Base-by-base conservation (phyloP, 1,284 basidiomycete genomes). In the Paramarasmius palmivorus region DNA sequence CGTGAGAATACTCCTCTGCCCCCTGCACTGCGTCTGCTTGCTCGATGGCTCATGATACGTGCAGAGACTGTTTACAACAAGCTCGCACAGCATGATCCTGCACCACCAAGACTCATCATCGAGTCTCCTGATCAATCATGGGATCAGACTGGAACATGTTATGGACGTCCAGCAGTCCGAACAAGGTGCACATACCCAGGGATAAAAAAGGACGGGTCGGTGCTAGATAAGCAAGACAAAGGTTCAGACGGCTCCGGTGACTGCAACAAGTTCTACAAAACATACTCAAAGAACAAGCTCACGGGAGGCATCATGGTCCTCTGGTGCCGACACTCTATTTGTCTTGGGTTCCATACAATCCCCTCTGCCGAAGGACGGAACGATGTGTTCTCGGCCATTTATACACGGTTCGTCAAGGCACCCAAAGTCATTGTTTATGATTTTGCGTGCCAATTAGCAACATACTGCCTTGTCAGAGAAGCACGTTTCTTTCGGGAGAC, bases 371-470 rank as follows among this genome's bases (percentile, higher is more conserved):
- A 71, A 56, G 68, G 69, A 2, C 49, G 64, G 3, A 69, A 71
- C 45, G 63, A 69, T 52, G 65, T 71, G 4, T 71, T 70, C 53
- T 68, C 67, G 2, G 69, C 67, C 3, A 61, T 69, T 10, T 59
- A 59, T n/a, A 68, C 65, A 2, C 54, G 46, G 12, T 68, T 61
- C 54, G 44, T 53, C 3, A 58, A 23, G 1, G 61, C 67, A 0
- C 66, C 65, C 1, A 54, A 61, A 41, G 34, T 59, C 22, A 48
- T 63, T 22, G 36, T 65, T 1, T 65, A 65, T 42, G 63, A 65
- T 48, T 64, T 62, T 40, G 62, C 45, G 17, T 47, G 45, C 32
- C 23, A 23, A 8, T 26, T 47, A 4, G 45, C 23, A 29, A 20
- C 45, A 19, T 47, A 47, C 29, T 47, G 45, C 29, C 19, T 23